These are phyloP conservation scores for Erysimum cheiranthoides DNA, from an alignment of 345 rosid genomes.

Conservation along the genomic window DNA sequence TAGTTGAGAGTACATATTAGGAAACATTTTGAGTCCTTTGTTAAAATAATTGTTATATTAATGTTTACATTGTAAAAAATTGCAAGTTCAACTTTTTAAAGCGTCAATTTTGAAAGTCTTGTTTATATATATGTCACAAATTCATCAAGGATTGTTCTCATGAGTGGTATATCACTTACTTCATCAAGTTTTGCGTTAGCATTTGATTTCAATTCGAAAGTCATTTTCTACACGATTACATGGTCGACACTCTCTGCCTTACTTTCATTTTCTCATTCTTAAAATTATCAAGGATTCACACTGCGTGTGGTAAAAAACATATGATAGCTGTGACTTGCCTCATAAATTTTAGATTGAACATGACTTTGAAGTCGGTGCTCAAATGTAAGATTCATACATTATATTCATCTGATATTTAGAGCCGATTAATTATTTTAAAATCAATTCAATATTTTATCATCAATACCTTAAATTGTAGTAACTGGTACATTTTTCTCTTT, in stretches of 20 bases:
- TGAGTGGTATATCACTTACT: background rate
- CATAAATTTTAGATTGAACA: background rate
- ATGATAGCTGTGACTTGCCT: background rate
- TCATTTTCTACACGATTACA: background rate
- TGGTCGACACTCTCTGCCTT: background rate
- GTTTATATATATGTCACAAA: background rate
- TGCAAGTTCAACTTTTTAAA: background rate
- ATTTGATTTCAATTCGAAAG: background rate
- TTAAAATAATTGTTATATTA: background rate
- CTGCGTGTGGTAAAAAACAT: too few relatives aligned
- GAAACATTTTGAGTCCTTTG: background rate
- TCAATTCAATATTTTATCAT: too few relatives aligned
- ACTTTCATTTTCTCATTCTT: background rate
- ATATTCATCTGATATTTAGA: too few relatives aligned
- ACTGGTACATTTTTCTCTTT: too few relatives aligned
- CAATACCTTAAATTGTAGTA: too few relatives aligned
- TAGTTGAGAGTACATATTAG: constrained; percentile 13
- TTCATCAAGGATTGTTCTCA: background rate
- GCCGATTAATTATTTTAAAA: too few relatives aligned
- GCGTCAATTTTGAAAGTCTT: background rate
- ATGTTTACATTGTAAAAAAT: background rate
- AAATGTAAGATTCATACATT: too few relatives aligned
- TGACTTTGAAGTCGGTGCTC: background rate
- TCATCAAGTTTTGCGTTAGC: too few relatives aligned
- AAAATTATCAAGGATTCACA: background rate